Evolutionary conservation across 257 asterid genomes (phyloP).

Genomic region (Fraxinus anomala): DNA sequence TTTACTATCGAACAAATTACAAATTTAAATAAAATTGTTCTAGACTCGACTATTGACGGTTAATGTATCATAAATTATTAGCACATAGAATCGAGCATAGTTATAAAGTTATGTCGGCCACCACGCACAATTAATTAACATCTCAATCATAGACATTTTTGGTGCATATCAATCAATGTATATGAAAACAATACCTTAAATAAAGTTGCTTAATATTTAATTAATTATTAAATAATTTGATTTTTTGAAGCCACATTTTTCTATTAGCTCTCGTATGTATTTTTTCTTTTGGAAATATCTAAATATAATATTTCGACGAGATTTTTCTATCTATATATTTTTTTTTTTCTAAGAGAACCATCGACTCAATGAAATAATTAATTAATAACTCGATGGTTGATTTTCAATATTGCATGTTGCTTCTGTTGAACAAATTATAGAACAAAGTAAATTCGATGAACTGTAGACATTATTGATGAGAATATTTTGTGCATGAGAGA

Average conservation of each 20-base stretch:
- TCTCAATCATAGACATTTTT: neutral
- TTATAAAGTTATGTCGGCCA: constrained; percentile 27
- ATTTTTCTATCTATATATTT: too few species aligned
- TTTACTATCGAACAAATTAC: too few species aligned
- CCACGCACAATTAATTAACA: neutral
- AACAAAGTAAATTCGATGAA: constrained; percentile 33
- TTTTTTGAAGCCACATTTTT: too few species aligned
- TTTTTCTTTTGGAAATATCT: too few species aligned
- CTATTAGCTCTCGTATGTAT: too few species aligned
- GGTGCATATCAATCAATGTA: neutral
- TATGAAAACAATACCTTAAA: neutral
- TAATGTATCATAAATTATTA: neutral
- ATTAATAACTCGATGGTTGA: too few species aligned
- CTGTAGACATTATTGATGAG: constrained; percentile 19
- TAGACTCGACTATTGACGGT: neutral
- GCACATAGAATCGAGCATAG: neutral
- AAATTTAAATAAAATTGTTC: neutral
- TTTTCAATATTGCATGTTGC: too few species aligned
- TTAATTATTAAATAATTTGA: neutral
- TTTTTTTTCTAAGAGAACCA: too few species aligned
- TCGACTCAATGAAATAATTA: too few species aligned
- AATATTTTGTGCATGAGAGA: constrained; percentile 18
- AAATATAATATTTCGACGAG: too few species aligned
- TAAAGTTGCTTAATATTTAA: neutral
- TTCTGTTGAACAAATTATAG: neutral